Base-by-base conservation (phyloP, 441 rosid species). In the Populus tomentosa region DNA sequence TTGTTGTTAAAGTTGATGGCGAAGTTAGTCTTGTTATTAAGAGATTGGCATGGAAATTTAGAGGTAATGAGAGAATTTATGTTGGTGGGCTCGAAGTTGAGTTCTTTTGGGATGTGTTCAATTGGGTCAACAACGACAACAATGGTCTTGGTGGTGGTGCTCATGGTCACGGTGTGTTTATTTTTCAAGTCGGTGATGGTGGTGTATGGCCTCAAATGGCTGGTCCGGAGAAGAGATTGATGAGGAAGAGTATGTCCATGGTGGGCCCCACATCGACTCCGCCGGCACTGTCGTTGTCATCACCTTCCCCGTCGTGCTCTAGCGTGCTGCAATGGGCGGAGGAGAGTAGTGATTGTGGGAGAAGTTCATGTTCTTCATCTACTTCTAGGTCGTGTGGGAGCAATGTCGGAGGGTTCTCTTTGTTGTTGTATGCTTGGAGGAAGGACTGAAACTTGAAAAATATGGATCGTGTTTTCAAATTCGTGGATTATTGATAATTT, bases 241-340 rank as follows among this genome's bases (percentile, higher is more conserved):
- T 89, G 84, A 86, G 78, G 88, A 89, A 85, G 73, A 83, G 87
- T 46, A 42, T 77, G 78, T 85, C 89, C 0, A 68, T 79, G 18
- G 23, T 62, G 67, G 86, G 81, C 7, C 35, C 84, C 2, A 50
- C 80, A 1, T 80, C 83, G 35, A 20, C 84, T 5, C 78, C 83
- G 7, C 38, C 76, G 35, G 84, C 71, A 2, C 26, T 77, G 1
- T 6, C 73, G 64, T 78, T 86, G 1, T 65, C 82, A 1, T 83
- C 88, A 26, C 81, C 80, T 4, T 70, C 83, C 6, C 77, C 79
- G 18, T 85, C 90, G 53, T 79, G 84, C 81, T 82, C 88, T 0
- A 85, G 89, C 32, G 90, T 89, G 82, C 64, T 87, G 86, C 89
- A 87, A 50, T 89, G 92, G 92, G 90, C 92, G 33, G 92, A 89